Conservation (phyloP, 805 yeast genomes). For the Maudiozyma pseudohumilis region DNA sequence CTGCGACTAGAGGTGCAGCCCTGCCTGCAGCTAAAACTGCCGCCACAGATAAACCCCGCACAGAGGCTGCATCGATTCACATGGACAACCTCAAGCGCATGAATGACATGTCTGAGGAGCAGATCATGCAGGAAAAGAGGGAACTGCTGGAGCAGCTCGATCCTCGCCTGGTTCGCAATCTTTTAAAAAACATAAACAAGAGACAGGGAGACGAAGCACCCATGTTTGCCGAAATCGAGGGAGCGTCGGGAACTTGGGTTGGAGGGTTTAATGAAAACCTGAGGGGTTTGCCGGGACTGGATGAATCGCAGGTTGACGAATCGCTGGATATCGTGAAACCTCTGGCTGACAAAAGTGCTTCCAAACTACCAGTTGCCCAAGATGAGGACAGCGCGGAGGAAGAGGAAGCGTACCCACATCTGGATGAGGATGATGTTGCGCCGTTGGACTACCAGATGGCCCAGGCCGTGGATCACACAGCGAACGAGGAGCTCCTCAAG, state of each 20-base stretch:
- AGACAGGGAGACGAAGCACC: slow-evolving; percentile 35
- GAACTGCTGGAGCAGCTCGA: slow-evolving; percentile 60
- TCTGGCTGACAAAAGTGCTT: background rate
- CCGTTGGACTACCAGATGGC: slow-evolving; percentile 41
- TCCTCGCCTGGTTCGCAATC: slow-evolving; percentile 53
- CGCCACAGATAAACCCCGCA: slow-evolving; percentile 9
- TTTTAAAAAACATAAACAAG: slow-evolving; percentile 47
- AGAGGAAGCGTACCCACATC: slow-evolving; percentile 29
- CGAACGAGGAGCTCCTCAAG: slow-evolving; percentile 33
- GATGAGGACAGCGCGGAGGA: slow-evolving; percentile 23
- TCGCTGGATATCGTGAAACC: slow-evolving; percentile 17
- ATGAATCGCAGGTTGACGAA: slow-evolving; percentile 22
- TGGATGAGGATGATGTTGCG: slow-evolving; percentile 43
- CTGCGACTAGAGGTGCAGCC: background rate
- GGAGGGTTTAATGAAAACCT: slow-evolving; percentile 22
- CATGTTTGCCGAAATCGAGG: slow-evolving; percentile 28
- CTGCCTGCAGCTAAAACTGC: background rate
- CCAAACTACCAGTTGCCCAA: slow-evolving; percentile 8
- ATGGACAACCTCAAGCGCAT: slow-evolving; percentile 59
- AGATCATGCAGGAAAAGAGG: slow-evolving; percentile 51
- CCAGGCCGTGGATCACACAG: slow-evolving; percentile 35
- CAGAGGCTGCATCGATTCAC: slow-evolving; percentile 69
- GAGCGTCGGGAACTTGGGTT: slow-evolving; percentile 31
- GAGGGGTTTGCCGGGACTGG: slow-evolving; percentile 17
- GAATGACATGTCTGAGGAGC: slow-evolving; percentile 52